Evolutionary conservation across 1,284 basidiomycete genomes (phyloP), one percentile per base, ranked within the genome.

Genomic region (Leccinum fallax): DNA sequence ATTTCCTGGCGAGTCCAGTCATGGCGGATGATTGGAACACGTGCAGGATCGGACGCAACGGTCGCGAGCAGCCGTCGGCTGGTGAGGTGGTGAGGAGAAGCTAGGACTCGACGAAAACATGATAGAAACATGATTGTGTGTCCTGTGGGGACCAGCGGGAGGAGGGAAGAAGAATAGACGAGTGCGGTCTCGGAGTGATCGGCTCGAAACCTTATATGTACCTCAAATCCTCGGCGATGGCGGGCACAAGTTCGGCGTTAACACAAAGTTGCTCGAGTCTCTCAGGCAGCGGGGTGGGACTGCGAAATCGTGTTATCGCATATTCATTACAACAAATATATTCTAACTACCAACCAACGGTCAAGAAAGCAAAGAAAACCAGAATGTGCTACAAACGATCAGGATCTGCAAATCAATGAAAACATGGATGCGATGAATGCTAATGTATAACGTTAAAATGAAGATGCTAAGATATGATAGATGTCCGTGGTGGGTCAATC

Each of bases 1-100:
- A 95, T 88, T 74, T 94, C 90, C 34, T 83, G 77, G 69, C 83
- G 87, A 36, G 81, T 78, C 91, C 90, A 93, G 63, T 84, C 77
- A 65, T 83, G 81, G 26, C 84, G 80, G 46, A 80, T 77, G 13
- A 74, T 55, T 19, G 76, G 63, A 26, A 65, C 30, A 7, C 73
- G 66, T 6, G 74, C 65, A 21, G 76, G 61, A 24, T 77, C 59
- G 3, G 69, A 68, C 5, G 84, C 81, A 70, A 89, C 85, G 1
- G 87, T 92, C 10, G 90, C 89, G 36, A 91, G 80, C 19, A 82
- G 70, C 36, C 89, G 81, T 40, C 74, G 57, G 76, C 60, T 60
- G 63, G 66, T 21, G 58, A 62, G 40, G 67, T 62, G 43, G 57
- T 66, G 54, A 61, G 62, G 56, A 53, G 51, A 61, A 24, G 38